Evolutionary conservation across 2,329 filamentous ascomycete genomes (phyloP).

Genomic region (Pestalotiopsis sp.): DNA sequence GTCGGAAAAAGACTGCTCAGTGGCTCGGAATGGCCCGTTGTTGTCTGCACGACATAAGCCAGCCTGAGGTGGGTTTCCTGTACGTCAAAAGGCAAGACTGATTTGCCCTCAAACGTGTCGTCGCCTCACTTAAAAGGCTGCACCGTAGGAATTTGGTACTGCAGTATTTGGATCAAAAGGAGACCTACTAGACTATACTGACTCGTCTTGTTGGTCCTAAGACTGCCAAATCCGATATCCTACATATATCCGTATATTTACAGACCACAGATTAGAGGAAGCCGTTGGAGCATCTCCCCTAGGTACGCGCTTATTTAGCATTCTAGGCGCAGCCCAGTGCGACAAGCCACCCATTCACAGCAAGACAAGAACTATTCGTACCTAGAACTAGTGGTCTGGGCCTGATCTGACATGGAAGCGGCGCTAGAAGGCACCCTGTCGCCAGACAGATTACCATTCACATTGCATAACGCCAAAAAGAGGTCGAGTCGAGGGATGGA

Average conservation of each 20-base stretch:
- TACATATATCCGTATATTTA: too few relatives aligned
- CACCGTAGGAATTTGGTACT: too few relatives aligned
- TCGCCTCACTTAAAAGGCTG: background rate
- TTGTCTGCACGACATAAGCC: background rate
- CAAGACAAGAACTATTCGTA: background rate
- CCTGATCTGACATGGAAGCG: conserved; percentile 1
- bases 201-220: background rate
- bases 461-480: background rate
- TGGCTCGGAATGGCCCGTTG: background rate
- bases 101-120: background rate
- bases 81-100: background rate
- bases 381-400: background rate
- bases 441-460: background rate
- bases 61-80: background rate
- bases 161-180: too few relatives aligned
- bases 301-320: conserved; percentile 24
- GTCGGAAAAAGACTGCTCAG: background rate
- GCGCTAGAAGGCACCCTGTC: background rate
- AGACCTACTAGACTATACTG: background rate
- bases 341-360: conserved; percentile 10
- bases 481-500: background rate
- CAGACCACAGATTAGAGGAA: background rate
- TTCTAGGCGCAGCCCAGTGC: background rate
- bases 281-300: conserved; percentile 19
- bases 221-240: too few relatives aligned